Evolutionary conservation across 805 yeast species (phyloP).

Genomic region (Spathaspora gorwiae): DNA sequence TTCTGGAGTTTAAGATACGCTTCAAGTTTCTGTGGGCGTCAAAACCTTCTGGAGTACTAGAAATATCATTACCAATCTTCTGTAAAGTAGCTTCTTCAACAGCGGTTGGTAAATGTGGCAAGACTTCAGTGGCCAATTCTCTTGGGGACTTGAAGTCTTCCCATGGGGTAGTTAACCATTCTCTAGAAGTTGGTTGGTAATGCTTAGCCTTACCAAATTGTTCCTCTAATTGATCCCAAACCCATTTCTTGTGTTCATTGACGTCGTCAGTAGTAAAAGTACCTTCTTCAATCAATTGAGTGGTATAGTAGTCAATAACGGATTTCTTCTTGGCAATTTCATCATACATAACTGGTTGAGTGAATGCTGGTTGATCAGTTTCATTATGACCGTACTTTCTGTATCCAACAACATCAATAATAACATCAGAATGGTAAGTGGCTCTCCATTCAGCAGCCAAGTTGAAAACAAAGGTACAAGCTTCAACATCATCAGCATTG

Average conservation of each 20-base stretch:
- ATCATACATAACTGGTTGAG: constrained; percentile 97
- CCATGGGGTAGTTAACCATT: constrained; percentile 99
- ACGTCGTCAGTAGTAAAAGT: constrained; percentile 86
- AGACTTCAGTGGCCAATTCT: constrained; percentile 90
- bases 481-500: constrained; percentile 96
- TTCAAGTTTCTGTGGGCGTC: constrained; percentile 92
- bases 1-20: constrained; percentile 85
- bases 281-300: constrained; percentile 77
- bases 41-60: constrained; percentile 83
- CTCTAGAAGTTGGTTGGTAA: constrained; percentile 85
- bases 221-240: constrained; percentile 90
- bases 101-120: constrained; percentile 95
- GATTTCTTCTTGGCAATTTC: constrained; percentile 84
- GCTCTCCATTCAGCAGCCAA: constrained; percentile 99
- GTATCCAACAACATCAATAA: constrained; percentile 96
- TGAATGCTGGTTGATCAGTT: constrained; percentile 98
- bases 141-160: constrained; percentile 97
- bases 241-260: constrained; percentile 96
- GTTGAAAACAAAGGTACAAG: constrained; percentile 84
- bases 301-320: constrained; percentile 80
- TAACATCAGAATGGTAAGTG: constrained; percentile 92
- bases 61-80: constrained; percentile 71
- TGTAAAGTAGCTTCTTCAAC: constrained; percentile 67
- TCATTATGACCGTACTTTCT: constrained; percentile 99
- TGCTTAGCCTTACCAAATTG: constrained; percentile 85